Evolutionary conservation across 2,329 filamentous ascomycete genomes (phyloP), one percentile per base, ranked within the genome.

Genomic region (Fusarium protoensiforme): DNA sequence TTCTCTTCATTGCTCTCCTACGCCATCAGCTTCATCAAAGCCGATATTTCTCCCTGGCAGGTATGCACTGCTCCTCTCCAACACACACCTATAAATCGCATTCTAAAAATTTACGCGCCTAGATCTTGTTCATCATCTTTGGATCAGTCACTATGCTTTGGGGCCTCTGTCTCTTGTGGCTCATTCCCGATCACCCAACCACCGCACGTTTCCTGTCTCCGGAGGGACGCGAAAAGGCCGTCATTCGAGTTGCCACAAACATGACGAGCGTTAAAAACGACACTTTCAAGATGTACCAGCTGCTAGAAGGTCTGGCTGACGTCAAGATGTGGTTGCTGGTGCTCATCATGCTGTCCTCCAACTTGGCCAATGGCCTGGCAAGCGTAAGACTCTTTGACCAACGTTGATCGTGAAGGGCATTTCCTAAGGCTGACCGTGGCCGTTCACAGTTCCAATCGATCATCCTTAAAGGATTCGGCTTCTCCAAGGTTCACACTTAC

Each of bases 1-100:
- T 75, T 81, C 35, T 79, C 79, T 24, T 76, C 78, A 9, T 64
- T 81, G 5, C 33, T 78, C 10, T 74, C 75, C 6, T 82, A 79
- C 22, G 80, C 73, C 22, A 77, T 82, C 36, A 78, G 80, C 22
- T 79, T 80, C 38, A 62, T 80, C 1, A 24, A 43, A 43, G 31
- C 69, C 2, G 64, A 60, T 36, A 78, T 79, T 22, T 57, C 68
- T 3, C 61, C 75, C 13, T 79, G 78, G 78, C 75, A 75, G 67
- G 89, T 72, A 9, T 43, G 20, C 20, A 22, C 2, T 6, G 1
- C 2, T 24, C 20, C 2, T 43, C 13, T 2, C 14, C 0, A 16
- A 5, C 13, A 10, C 5, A 2, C 14, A 24, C 6, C 20, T 8
- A 1, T 14, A 2, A 10, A 20, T 16, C 24, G 13, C 4, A 0